Conservation (phyloP, 331 rosid genomes). For the Telfairia occidentalis region DNA sequence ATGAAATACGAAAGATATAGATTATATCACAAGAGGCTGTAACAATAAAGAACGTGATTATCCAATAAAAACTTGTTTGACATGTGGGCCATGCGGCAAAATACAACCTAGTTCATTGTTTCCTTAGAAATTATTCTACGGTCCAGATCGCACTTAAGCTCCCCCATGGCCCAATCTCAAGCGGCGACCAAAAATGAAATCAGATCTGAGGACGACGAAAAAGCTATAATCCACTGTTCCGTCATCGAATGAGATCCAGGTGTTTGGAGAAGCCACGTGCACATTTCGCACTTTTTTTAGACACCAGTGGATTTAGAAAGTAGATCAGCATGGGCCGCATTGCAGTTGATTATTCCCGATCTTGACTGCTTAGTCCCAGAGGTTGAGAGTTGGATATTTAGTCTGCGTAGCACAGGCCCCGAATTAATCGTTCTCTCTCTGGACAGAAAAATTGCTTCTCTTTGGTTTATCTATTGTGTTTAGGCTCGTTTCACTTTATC, state of each 20-base stretch:
- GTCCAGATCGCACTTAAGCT: not conserved
- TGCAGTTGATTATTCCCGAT: not conserved
- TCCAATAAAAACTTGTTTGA: not conserved
- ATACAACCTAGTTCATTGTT: not conserved
- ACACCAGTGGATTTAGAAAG: not conserved
- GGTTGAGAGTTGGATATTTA: not conserved
- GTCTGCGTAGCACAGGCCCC: not conserved
- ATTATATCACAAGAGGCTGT: not conserved
- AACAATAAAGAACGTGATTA: not conserved
- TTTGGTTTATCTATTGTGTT: not conserved
- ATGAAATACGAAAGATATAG: not conserved
- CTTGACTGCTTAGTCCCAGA: not conserved
- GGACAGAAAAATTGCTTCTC: not conserved
- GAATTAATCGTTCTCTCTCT: not conserved
- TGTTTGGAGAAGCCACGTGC: not conserved
- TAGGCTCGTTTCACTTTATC: not conserved
- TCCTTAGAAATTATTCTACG: not conserved
- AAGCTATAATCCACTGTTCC: not conserved
- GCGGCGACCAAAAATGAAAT: slow-evolving; percentile 11
- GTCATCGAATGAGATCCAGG: too few relatives aligned
- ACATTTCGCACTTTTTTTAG: not conserved
- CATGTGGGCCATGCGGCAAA: slow-evolving; percentile 10
- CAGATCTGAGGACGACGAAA: slow-evolving; percentile 8
- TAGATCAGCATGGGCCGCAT: not conserved
- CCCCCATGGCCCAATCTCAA: slow-evolving; percentile 3